Percentiles rank a stretch among this genome's conserved stretches.
phyloP scores from a whole-genome alignment of 2,329 filamentous ascomycete genomes.

The Colletotrichum lini region DNA sequence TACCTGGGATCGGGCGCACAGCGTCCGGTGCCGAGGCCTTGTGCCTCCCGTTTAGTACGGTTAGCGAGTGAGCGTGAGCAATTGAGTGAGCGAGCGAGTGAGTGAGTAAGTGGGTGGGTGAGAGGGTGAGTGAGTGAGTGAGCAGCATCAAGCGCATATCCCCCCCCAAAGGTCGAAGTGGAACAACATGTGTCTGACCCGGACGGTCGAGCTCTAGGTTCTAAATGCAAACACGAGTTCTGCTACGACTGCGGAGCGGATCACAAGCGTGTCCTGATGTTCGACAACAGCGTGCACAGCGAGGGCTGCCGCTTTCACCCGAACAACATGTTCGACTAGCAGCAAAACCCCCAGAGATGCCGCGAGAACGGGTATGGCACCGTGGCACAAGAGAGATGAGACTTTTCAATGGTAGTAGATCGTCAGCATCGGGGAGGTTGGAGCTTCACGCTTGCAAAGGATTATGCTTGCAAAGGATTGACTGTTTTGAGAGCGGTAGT shows the following conservation, averaged over 20 bases:
- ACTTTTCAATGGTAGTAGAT: too few species aligned
- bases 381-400: too few species aligned
- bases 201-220: constrained; percentile 44
- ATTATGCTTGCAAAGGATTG: too few species aligned
- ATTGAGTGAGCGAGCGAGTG: too few species aligned
- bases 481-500: background rate
- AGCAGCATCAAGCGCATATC: too few species aligned
- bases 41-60: background rate
- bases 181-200: constrained; percentile 3
- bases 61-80: background rate
- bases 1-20: constrained; percentile 43
- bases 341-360: too few species aligned
- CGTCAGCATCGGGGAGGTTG: too few species aligned
- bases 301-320: constrained; percentile 51
- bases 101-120: too few species aligned
- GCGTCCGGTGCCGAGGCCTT: constrained; percentile 36
- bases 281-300: constrained; percentile 53
- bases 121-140: too few species aligned
- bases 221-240: constrained; percentile 49
- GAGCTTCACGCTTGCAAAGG: background rate
- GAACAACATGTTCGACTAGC: constrained; percentile 38
- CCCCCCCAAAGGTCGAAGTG: background rate
- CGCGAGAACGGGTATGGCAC: too few species aligned
- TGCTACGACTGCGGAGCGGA: constrained; percentile 56
- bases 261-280: constrained; percentile 49